Evolutionary conservation across 768 basidiomycete genomes (phyloP).

Genomic region (Xerocomellus amylosporus): DNA sequence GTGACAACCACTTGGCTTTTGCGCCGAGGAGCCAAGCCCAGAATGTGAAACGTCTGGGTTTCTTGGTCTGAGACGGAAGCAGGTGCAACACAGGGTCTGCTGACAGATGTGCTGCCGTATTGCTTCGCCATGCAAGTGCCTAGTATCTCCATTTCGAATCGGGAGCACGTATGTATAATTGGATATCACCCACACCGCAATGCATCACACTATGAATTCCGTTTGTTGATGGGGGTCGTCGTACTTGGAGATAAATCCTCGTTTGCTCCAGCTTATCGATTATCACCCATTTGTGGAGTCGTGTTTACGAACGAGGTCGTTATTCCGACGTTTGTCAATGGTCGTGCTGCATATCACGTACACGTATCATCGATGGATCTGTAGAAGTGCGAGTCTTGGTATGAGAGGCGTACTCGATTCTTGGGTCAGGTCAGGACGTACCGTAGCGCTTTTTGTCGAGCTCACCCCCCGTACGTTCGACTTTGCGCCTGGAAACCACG

Average conservation of each 20-base stretch:
- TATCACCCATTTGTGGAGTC: constrained; percentile 1
- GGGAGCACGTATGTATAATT: not conserved
- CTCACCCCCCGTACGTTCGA: no score
- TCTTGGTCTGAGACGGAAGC: not conserved
- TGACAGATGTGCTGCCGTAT: not conserved
- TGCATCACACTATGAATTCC: not conserved
- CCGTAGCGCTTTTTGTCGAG: no score
- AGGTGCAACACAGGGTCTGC: constrained; percentile 5
- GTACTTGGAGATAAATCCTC: not conserved
- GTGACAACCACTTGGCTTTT: not conserved
- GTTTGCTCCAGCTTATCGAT: not conserved
- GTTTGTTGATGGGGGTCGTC: not conserved
- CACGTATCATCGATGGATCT: not conserved
- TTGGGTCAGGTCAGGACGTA: no score
- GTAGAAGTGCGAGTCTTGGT: not conserved
- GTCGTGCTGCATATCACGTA: not conserved
- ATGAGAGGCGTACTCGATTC: not conserved
- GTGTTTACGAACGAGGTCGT: constrained; percentile 8
- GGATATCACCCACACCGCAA: not conserved
- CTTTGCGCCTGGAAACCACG: no score
- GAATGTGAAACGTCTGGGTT: not conserved
- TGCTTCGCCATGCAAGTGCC: not conserved
- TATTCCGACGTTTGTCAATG: not conserved
- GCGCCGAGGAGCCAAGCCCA: not conserved
- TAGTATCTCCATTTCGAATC: constrained; percentile 1